Conservation (phyloP, 1,284 basidiomycete species). For the Tetrapyrgos nigripes region DNA sequence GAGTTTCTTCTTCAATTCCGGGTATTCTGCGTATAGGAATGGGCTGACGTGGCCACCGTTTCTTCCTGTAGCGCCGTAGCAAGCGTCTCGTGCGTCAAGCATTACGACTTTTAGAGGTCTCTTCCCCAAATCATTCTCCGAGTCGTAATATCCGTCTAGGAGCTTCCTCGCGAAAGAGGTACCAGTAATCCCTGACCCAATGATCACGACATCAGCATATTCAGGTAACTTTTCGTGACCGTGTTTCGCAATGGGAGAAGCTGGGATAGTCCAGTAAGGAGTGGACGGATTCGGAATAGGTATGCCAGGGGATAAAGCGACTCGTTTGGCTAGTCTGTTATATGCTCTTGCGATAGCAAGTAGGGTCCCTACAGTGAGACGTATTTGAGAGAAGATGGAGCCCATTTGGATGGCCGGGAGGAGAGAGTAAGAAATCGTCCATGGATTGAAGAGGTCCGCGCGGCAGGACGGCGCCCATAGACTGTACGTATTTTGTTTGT, state of each 20-base stretch:
- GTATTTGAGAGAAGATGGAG: background rate
- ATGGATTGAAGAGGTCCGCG: too few relatives aligned
- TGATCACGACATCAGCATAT: conserved; percentile 67
- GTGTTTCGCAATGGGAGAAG: conserved; percentile 53
- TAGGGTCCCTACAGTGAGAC: background rate
- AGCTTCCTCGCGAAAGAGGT: conserved; percentile 61
- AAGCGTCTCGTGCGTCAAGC: conserved; percentile 72
- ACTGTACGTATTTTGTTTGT: too few relatives aligned
- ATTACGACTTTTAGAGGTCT: conserved; percentile 55
- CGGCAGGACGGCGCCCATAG: too few relatives aligned
- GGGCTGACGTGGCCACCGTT: conserved; percentile 79
- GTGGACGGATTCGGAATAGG: conserved; percentile 57
- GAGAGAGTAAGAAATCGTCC: too few relatives aligned
- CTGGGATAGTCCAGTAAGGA: conserved; percentile 67
- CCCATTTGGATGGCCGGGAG: background rate
- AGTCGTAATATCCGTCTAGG: conserved; percentile 42
- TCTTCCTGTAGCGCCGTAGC: conserved; percentile 74
- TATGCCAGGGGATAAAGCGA: conserved; percentile 59
- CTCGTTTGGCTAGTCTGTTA: conserved; percentile 26
- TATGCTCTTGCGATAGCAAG: background rate
- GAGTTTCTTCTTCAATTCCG: conserved; percentile 49
- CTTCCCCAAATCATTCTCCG: conserved; percentile 4
- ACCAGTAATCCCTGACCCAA: conserved; percentile 78
- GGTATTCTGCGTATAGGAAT: conserved; percentile 65
- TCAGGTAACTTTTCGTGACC: conserved; percentile 46